phyloP scores from a whole-genome alignment of 192 early-diverging fungal species.

The Thoreauomyces humboldtii region DNA sequence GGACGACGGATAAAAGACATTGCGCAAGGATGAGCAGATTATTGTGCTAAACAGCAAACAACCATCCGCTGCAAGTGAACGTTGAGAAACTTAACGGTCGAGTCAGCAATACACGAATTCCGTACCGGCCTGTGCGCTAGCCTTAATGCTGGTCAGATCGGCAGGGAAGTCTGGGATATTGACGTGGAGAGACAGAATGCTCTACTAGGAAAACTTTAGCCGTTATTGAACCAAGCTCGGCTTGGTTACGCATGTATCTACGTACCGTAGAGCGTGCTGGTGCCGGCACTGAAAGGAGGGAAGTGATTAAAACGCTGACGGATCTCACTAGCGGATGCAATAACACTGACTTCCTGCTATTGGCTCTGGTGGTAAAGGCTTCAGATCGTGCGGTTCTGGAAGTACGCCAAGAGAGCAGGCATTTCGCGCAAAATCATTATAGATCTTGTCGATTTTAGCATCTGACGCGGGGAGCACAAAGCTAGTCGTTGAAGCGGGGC shows the following conservation, averaged over 20 bases:
- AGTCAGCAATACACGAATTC: background rate
- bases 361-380: too few species aligned
- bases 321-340: too few species aligned
- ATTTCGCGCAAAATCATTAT: conserved; percentile 72
- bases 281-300: too few species aligned
- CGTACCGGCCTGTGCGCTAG: conserved; percentile 12
- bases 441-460: conserved; percentile 72
- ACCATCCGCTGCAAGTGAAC: conserved; percentile 52
- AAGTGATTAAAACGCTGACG: too few species aligned
- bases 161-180: conserved; percentile 32
- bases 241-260: too few species aligned
- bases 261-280: too few species aligned
- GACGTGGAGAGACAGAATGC: too few species aligned
- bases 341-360: too few species aligned
- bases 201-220: too few species aligned
- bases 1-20: conserved; percentile 67
- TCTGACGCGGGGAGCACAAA: conserved; percentile 47
- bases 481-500: background rate
- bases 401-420: conserved; percentile 43
- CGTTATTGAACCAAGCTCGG: too few species aligned
- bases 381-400: background rate
- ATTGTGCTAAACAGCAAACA: conserved; percentile 66
- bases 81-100: background rate
- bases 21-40: conserved; percentile 68
- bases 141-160: background rate